Evolutionary conservation across 169 alveolate species (phyloP), one percentile per base, ranked within the genome.

Genomic region (Babesia bovis): DNA sequence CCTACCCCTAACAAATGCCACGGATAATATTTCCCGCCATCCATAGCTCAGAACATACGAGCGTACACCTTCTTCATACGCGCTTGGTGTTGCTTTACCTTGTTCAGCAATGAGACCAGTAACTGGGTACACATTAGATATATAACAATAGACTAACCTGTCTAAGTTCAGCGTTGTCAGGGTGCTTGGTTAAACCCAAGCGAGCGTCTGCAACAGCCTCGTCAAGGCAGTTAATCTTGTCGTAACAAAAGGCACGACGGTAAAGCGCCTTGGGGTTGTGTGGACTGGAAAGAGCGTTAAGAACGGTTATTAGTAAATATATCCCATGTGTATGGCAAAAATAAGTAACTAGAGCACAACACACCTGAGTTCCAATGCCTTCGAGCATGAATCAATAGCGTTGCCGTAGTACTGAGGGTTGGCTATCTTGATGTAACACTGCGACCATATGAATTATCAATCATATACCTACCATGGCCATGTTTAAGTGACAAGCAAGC

Each of bases 201-300:
- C 70, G 38, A 1, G 81, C 78, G 53, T 69, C 83, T 21, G 50
- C 9, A 41, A 70, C 59, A 3, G 87, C 72, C 52, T 78, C 36
- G 17, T 78, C 87, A 15, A 78, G 56, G n/a, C 69, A 50, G 42
- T 78, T 78, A 28, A 78, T 33, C 70, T 78, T 78, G 60, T 78
- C 87, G 60, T 78, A 78, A 30, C 82, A 82, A 35, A 78, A 33
- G 10, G 83, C 77, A 9, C 82, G 68, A 45, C 83, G 66, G 70
- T 52, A 78, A 19, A 68, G 47, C 21, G 87, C 87, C 70, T 78
- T 78, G 25, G 87, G 35, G 55, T 36, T 67, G 32, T 57, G 44
- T 5, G 69, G 45, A 47, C 82, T 68, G 65, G 30, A 38, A 30
- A 3, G 6, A 66, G 17, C 26, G 45, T 9, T 38, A 9, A 13